Conservation (phyloP, 108 stramenopile species). For the Hondaea fermentalgiana region DNA sequence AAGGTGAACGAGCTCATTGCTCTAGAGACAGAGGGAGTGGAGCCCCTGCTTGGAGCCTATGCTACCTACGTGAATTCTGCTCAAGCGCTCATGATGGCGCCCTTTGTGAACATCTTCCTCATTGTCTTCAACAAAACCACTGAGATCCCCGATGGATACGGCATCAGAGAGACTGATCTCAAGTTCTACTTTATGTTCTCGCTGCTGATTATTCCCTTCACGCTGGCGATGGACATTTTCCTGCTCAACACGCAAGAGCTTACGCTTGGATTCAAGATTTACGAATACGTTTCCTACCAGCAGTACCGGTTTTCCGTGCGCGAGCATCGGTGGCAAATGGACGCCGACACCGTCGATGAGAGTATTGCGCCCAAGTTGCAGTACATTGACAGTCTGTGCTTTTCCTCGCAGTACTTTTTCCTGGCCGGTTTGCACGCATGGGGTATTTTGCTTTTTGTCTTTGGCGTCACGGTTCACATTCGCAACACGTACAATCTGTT, state of each 20-base stretch:
- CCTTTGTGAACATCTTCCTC: conserved; percentile 55
- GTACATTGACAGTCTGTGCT: conserved; percentile 67
- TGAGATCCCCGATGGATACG: conserved; percentile 59
- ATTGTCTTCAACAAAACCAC: conserved; percentile 43
- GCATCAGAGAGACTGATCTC: conserved; percentile 58
- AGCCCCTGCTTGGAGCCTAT: conserved; percentile 63
- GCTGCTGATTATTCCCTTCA: conserved; percentile 51
- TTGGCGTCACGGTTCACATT: conserved; percentile 63
- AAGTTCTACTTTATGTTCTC: conserved; percentile 73
- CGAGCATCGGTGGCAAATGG: conserved; percentile 64
- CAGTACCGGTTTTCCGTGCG: conserved; percentile 65
- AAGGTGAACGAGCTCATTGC: conserved; percentile 70
- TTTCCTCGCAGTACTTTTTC: conserved; percentile 74
- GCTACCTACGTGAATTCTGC: conserved; percentile 57
- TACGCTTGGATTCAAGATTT: conserved; percentile 69
- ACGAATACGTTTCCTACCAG: conserved; percentile 75
- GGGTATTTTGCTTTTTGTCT: conserved; percentile 57
- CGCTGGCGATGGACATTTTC: conserved; percentile 60
- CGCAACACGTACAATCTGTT: conserved; percentile 63
- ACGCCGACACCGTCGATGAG: conserved; percentile 54
- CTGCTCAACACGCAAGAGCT: conserved; percentile 71
- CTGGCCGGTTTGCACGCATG: conserved; percentile 56
- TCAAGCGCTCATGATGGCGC: conserved; percentile 42
- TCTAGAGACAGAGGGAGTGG: conserved; percentile 64
- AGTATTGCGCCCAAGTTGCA: conserved; percentile 61